A percentile compares a stretch with the other conserved stretches of the same genome.
phyloP scores from a whole-genome alignment of 2,329 filamentous ascomycete genomes.

The Dactylonectria macrodidyma region DNA sequence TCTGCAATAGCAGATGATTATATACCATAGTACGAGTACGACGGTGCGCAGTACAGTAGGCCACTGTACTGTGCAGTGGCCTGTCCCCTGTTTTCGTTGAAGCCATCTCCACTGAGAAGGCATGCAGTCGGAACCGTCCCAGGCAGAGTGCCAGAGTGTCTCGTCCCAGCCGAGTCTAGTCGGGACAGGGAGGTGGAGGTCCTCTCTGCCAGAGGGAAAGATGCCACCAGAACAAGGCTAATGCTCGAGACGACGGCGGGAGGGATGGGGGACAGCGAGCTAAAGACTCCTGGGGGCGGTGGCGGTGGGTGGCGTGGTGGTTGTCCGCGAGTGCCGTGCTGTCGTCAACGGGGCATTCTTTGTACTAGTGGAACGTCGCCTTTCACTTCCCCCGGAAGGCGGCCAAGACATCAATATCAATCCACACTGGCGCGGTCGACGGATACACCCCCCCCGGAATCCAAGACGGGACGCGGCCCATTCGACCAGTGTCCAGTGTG shows the following conservation, averaged over 20 bases:
- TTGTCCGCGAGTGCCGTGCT: slow-evolving; percentile 6
- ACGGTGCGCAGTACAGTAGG: not conserved
- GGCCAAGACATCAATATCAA: not conserved
- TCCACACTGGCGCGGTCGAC: slow-evolving; percentile 8
- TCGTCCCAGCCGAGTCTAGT: slow-evolving; percentile 3
- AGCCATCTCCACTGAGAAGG: slow-evolving; percentile 1
- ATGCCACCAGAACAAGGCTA: not conserved
- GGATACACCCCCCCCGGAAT: slow-evolving; percentile 18
- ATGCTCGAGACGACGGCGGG: slow-evolving; percentile 1
- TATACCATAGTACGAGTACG: not conserved
- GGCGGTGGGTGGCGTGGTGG: slow-evolving; percentile 8
- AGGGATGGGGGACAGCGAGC: slow-evolving; percentile 4
- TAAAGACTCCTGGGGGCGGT: slow-evolving; percentile 4
- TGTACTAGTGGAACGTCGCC: slow-evolving; percentile 11
- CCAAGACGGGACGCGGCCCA: slow-evolving; percentile 1
- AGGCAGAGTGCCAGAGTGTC: not conserved
- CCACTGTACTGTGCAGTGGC: not conserved
- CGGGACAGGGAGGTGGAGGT: not conserved
- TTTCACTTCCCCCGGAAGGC: not conserved
- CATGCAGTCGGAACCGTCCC: not conserved
- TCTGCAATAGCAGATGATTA: not conserved
- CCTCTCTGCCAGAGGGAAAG: not conserved
- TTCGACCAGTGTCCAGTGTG: not conserved
- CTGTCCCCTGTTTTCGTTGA: not conserved
- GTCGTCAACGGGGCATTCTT: slow-evolving; percentile 1